Conservation (phyloP, 2,329 filamentous ascomycete genomes). For the Neofusicoccum cordaticola region DNA sequence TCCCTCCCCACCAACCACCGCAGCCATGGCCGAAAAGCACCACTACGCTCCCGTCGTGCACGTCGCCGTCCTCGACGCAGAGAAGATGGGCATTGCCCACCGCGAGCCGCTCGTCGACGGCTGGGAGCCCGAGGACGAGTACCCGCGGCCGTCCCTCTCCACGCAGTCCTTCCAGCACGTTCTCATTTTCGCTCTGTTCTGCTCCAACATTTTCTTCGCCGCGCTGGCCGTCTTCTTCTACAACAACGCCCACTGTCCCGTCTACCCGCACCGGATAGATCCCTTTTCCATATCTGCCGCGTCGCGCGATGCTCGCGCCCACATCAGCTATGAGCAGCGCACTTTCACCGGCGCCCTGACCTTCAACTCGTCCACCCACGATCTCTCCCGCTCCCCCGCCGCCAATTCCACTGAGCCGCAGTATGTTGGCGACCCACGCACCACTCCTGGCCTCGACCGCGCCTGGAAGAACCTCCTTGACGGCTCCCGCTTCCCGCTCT, state of each 20-base stretch:
- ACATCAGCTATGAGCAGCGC: slow-evolving; percentile 13
- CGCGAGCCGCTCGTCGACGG: background rate
- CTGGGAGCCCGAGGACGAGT: background rate
- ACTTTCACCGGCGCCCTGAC: background rate
- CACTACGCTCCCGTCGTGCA: background rate
- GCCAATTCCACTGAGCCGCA: background rate
- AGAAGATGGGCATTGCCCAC: background rate
- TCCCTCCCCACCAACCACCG: background rate
- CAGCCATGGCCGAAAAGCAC: background rate
- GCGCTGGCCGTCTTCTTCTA: slow-evolving; percentile 14
- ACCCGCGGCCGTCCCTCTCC: background rate
- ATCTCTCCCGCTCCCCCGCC: background rate
- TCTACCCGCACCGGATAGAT: background rate
- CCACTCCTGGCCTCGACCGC: slow-evolving; percentile 8
- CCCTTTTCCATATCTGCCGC: background rate
- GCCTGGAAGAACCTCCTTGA: slow-evolving; percentile 6
- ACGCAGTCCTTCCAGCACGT: slow-evolving; percentile 8
- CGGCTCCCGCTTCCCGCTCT: slow-evolving; percentile 6
- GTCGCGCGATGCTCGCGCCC: slow-evolving; percentile 2
- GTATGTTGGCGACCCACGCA: slow-evolving; percentile 7
- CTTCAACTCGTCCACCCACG: background rate
- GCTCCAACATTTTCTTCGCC: slow-evolving; percentile 14
- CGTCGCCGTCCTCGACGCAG: background rate
- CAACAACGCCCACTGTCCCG: slow-evolving; percentile 12
- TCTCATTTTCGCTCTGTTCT: slow-evolving; percentile 15